These are phyloP conservation scores for Capsicum rhomboideum DNA, from an alignment of 257 asterid species.

Conservation along the genomic window DNA sequence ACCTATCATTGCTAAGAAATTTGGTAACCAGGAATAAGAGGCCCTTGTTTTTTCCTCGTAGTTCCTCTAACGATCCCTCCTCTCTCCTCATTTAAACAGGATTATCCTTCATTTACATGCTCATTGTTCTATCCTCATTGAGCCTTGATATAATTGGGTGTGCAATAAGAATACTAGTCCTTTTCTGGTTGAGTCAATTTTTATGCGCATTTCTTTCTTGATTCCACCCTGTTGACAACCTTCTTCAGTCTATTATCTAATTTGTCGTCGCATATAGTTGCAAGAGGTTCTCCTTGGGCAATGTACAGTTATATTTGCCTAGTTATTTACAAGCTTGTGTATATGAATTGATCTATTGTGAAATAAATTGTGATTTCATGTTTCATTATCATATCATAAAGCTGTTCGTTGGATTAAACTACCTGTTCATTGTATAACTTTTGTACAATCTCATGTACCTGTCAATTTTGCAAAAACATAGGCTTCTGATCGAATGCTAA, in stretches of 20 bases:
- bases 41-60: constrained; percentile 39
- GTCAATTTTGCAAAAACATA: not conserved
- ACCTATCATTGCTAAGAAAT: constrained; percentile 85
- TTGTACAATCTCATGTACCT: not conserved
- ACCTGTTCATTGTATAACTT: not conserved
- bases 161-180: constrained; percentile 22
- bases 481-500: not conserved
- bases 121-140: constrained; percentile 33
- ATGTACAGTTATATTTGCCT: constrained; percentile 41
- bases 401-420: not conserved
- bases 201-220: not conserved
- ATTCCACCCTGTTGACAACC: constrained; percentile 8
- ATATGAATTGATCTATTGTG: constrained; percentile 4
- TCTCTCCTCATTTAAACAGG: constrained; percentile 7
- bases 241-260: constrained; percentile 28
- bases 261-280: constrained; percentile 36
- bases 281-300: constrained; percentile 28
- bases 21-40: constrained; percentile 96
- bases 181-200: constrained; percentile 30
- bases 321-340: not conserved
- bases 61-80: constrained; percentile 32
- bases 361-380: constrained; percentile 2
- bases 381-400: not conserved
- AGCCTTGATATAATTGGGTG: constrained; percentile 40
- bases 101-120: constrained; percentile 35